A percentile compares a stretch with the other conserved stretches of the same genome.
Conservation (phyloP, 768 basidiomycete genomes). For the Tubosaeta brunneosetosa region DNA sequence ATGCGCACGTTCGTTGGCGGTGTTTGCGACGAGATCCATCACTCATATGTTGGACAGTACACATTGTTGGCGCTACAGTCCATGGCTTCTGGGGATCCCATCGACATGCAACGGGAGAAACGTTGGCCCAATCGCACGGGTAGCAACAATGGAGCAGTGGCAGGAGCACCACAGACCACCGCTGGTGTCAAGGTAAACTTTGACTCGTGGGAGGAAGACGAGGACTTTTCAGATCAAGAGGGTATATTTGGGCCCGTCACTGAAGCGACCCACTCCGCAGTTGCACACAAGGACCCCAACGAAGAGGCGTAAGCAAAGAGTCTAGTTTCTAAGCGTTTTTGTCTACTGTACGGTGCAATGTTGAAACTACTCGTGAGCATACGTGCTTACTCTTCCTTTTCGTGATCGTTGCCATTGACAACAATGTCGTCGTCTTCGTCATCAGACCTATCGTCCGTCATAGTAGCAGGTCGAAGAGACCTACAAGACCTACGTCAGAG, state of each 20-base stretch:
- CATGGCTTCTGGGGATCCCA: constrained; percentile 70
- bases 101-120: constrained; percentile 73
- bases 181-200: constrained; percentile 51
- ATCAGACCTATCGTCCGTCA: constrained; percentile 77
- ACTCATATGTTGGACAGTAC: constrained; percentile 43
- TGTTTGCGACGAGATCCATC: too few relatives aligned
- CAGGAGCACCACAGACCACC: constrained; percentile 17
- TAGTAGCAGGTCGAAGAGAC: constrained; percentile 41
- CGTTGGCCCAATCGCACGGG: constrained; percentile 68
- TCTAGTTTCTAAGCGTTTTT: background rate
- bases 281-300: constrained; percentile 2
- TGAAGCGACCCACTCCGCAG: constrained; percentile 8
- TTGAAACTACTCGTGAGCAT: background rate
- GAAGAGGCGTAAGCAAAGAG: constrained; percentile 1
- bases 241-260: constrained; percentile 30
- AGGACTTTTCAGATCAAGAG: constrained; percentile 42
- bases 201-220: constrained; percentile 55
- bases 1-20: constrained; percentile 59
- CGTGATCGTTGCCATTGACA: constrained; percentile 18
- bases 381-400: constrained; percentile 30
- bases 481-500: constrained; percentile 33
- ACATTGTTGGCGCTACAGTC: constrained; percentile 59
- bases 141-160: constrained; percentile 3
- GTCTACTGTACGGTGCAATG: constrained; percentile 6
- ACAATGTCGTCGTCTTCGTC: constrained; percentile 53